Base-by-base conservation (phyloP, 352 stramenopile species). In the Phytophthora europaea region DNA sequence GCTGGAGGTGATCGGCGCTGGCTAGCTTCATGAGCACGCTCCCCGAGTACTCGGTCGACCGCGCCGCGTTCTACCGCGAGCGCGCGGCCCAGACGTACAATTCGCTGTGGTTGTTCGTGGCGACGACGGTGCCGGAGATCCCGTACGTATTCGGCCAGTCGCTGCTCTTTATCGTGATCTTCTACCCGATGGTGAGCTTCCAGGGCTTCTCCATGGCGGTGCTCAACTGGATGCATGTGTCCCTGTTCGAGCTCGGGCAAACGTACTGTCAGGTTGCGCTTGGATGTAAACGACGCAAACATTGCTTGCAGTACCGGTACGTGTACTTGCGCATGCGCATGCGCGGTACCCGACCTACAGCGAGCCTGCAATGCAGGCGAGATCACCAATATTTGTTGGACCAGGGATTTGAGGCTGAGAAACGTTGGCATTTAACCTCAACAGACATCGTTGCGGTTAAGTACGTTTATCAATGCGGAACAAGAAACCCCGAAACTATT, bases 11-110 rank as follows among this genome's bases (percentile, higher is more conserved):
- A 61, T 61, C 18, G 53, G 53, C 43, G 53, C 53, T 94, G 38
- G 86, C 89, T 18, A 78, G 75, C 45, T 85, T 95, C 50, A 78
- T 92, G 40, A 84, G 72, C 0, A 79, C 87, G 4, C 65, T 55
- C 65, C 71, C 55, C 22, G 40, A 62, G 16, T 62, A 60, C 95
- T 15, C 78, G 83, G 26, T 64, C 91, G 16, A 87, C 92, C 54
- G 77, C 74, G 59, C 58, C 2, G 58, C 65, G 3, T 72, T 72
- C 65, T 72, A 72, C 48, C 65, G 65, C 18, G 65, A 66, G n/a
- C 65, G 55, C 5, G 65, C 65, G 20, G 28, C 65, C 0, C 33
- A 72, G 26, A 72, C 55, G 5, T 72, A 72, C 55, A 72, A 72
- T 18, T 57, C 65, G 34, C n/a, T 72, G 33, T 72, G 65, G 65